Evolutionary conservation across 257 asterid genomes (phyloP), one percentile per base, ranked within the genome.

Genomic region (Echium plantagineum): DNA sequence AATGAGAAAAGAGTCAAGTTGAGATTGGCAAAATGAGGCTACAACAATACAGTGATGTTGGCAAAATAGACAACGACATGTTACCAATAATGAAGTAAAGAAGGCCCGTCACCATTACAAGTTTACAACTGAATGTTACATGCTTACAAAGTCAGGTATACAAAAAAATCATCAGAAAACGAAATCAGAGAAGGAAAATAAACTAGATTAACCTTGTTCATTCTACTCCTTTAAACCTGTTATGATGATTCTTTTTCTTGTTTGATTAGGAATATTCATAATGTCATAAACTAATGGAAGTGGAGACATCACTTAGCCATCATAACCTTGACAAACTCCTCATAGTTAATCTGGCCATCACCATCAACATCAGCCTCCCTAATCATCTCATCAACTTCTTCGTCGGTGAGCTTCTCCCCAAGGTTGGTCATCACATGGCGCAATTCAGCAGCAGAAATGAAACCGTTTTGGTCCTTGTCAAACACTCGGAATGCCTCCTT

Each of bases 301-400:
- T 53, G 57, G 28, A 53, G 6, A 19, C 17, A 22, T 56, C 60
- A 56, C 60, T 56, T 56, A 22, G 60, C 60, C 60, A 56, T 56
- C 60, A 56, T 56, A 56, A 56, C 60, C 35, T 21, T 56, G 60
- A 56, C 60, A 24, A 56, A 56, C 60, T 56, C 60, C 16, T 56
- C 60, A 22, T 56, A 56, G 20, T 56, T 56, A 31, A 56, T 56
- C 31, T 56, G 60, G 1, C 60, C 60, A 22, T 56, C 60, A 56
- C 60, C 60, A 56, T 56, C 60, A 21, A 56, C 60, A 24, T 56
- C 60, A 56, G 60, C 60, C 17, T 56, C 60, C 60, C 60, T 56
- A 21, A 56, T 56, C 60, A 56, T 56, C 38, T 56, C 60, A 56
- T 56, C 60, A 56, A 56, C 60, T 24, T 56, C 60, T 22, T 56